Evolutionary conservation across 176 grass and related monocot genomes (phyloP), one percentile per base, ranked within the genome.

Genomic region (Ampelocalamus luodianensis): DNA sequence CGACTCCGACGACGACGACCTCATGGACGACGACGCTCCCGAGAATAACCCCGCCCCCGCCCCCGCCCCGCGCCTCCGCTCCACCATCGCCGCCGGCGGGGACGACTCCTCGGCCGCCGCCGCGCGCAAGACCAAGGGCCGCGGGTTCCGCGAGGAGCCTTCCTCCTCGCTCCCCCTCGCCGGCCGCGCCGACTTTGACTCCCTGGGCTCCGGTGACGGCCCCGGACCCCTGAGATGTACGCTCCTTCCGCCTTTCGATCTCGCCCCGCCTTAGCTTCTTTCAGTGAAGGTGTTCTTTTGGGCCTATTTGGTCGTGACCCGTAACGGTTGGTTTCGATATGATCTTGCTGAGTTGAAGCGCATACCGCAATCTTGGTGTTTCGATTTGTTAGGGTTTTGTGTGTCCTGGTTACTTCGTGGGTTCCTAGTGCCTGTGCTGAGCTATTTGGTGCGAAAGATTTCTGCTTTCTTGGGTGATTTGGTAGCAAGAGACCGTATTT

Each of bases 1-100:
- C 75, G 87, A 94, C 54, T 88, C 89, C 6, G 89, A 94, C 8
- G 89, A 89, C 14, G 92, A 94, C 36, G 89, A 94, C 80, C 89
- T 94, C 26, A 91, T 91, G 89, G 92, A 94, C 80, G 89, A 91
- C 56, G 89, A 94, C 39, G 87, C 40, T 24, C 76, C 48, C n/a
- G 87, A 87, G n/a, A 67, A 27, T 49, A 65, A 72, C 10, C 68
- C 76, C 45, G 58, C 62, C 22, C 76, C 46, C 3, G 85, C 72
- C 6, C 29, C 29, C 29, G 29, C 29, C 6, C 74, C 79, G n/a
- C 88, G 78, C 44, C 89, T 94, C 63, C 86, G 92, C 14, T 94
- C 92, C 32, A 86, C 92, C 69, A 89, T 91, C 61, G 78, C 86
- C 40, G 72, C 79, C 59, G 65, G 38, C 80, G 59, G 49, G 49